phyloP scores from a whole-genome alignment of 2,329 filamentous ascomycete genomes.

The Venturia asperata region DNA sequence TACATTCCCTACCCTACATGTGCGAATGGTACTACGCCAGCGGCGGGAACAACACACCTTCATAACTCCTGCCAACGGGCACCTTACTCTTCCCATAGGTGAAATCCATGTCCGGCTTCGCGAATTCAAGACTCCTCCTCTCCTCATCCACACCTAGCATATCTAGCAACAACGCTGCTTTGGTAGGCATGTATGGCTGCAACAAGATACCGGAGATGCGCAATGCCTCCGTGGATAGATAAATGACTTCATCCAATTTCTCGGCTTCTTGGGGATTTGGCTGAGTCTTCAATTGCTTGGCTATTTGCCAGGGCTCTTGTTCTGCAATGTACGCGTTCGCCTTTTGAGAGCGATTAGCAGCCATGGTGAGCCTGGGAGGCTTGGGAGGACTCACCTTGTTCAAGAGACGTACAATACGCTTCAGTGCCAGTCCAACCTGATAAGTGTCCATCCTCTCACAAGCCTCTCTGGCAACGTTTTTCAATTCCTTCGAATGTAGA shows the following conservation, averaged over 20 bases:
- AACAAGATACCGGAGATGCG: conserved; percentile 76
- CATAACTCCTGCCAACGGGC: conserved; percentile 8
- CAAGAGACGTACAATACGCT: conserved; percentile 55
- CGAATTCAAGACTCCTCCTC: conserved; percentile 57
- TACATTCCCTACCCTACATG: neutral
- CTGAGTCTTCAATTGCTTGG: conserved; percentile 26
- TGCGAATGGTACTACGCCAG: neutral
- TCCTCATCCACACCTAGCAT: conserved; percentile 62
- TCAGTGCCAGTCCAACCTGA: conserved; percentile 59
- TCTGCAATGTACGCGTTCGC: conserved; percentile 61
- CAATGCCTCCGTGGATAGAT: conserved; percentile 64
- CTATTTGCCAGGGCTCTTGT: conserved; percentile 57
- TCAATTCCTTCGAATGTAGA: conserved; percentile 37
- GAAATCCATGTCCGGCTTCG: conserved; percentile 56
- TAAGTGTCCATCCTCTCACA: conserved; percentile 54
- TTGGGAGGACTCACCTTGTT: conserved; percentile 43
- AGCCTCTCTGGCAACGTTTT: conserved; percentile 37
- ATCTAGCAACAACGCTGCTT: conserved; percentile 65
- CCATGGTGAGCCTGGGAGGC: neutral
- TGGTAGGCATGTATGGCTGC: conserved; percentile 83
- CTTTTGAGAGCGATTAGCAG: conserved; percentile 32
- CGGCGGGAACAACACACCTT: conserved; percentile 16
- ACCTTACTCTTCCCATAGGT: conserved; percentile 54
- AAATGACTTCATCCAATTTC: conserved; percentile 55
- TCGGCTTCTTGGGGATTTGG: conserved; percentile 31